Evolutionary conservation across 192 early-diverging fungal species (phyloP), one percentile per base, ranked within the genome.

Genomic region (Podila epigama): DNA sequence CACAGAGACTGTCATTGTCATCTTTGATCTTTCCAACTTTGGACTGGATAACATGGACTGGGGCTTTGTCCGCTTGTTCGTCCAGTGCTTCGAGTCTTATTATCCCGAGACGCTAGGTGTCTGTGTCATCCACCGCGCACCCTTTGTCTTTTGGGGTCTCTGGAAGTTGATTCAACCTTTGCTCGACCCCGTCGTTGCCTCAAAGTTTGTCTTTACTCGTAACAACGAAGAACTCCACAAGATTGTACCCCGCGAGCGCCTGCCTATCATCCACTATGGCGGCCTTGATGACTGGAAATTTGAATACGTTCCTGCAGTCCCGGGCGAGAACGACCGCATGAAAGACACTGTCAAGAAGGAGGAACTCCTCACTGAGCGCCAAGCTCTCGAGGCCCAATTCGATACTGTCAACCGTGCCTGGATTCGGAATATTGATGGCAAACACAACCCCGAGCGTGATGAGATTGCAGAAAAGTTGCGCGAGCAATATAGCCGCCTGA

Each of bases 31-130:
- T 60, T 89, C 87, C 20, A 88, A 89, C 33, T 95, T 96, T 75
- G 84, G 89, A n/a, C 61, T 95, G 75, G 69, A 82, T 33, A 94
- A 94, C 81, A 91, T 95, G 73, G 73, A 77, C 40, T 77, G 73
- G 73, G 55, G 60, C 25, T 77, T 77, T 54, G 86, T 94, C 60
- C 89, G 90, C 65, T 91, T 95, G 36, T 87, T 96, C 27, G 68
- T 95, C 36, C 82, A 83, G 54, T 92, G 89, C 79, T 88, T 97
- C 66, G 90, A 96, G 79, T 87, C 90, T 50, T 95, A 95, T 80
- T 97, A 97, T 71, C 96, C 96, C 2, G 96, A 97, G 70, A 90
- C 87, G 16, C 86, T 97, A 6, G 96, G 94, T 36, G 73, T 86
- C 8, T 88, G 89, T 39, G 83, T 96, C 9, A 89, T 97, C 40